These are phyloP conservation scores for Elsinoe batatas DNA, from an alignment of 2,329 filamentous ascomycete species.

Conservation along the genomic window DNA sequence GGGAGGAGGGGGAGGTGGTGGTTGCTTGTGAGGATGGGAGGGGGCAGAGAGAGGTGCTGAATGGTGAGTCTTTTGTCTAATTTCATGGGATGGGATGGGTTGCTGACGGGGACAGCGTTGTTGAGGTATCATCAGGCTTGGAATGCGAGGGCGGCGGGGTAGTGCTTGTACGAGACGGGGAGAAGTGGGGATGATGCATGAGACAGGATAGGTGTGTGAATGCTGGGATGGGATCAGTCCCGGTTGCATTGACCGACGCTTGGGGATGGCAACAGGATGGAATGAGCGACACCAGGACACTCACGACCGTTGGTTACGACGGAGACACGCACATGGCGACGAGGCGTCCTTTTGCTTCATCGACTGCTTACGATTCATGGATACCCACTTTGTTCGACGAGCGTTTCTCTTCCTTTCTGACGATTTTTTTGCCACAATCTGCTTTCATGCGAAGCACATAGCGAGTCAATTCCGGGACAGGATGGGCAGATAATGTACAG, in stretches of 20 bases:
- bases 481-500: background rate
- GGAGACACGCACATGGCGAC: background rate
- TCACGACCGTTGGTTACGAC: background rate
- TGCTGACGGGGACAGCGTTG: background rate
- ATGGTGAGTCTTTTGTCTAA: background rate
- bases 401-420: background rate
- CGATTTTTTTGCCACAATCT: background rate
- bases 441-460: no score
- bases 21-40: slow-evolving; percentile 12
- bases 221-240: background rate
- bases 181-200: background rate
- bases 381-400: background rate
- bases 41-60: slow-evolving; percentile 9
- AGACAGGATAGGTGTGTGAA: background rate
- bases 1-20: slow-evolving; percentile 7
- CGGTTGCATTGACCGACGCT: background rate
- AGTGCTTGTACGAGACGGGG: background rate
- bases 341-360: background rate
- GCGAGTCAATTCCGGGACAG: no score
- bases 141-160: background rate
- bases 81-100: background rate
- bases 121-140: slow-evolving; percentile 8
- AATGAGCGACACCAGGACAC: background rate
- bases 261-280: background rate
- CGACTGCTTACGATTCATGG: slow-evolving; percentile 4